A percentile compares a stretch with the other conserved stretches of the same genome.
Conservation (phyloP, 441 rosid species). For the Geranium incanum region DNA sequence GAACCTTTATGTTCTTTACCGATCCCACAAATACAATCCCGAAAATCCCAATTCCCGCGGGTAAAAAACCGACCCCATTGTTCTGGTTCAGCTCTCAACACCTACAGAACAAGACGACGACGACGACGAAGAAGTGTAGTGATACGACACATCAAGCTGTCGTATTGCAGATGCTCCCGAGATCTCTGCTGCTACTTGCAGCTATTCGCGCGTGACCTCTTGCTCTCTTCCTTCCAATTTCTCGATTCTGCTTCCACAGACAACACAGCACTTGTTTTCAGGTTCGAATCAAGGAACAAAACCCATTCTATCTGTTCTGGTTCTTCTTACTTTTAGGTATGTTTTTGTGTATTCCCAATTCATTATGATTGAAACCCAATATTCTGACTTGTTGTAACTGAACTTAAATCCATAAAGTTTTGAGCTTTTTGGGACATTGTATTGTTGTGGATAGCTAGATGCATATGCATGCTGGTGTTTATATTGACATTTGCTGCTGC, state of each 20-base stretch:
- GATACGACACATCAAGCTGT: neutral
- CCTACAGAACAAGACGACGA: neutral
- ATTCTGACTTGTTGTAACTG: neutral
- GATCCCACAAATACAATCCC: neutral
- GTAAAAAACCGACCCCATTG: neutral
- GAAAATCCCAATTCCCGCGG: constrained; percentile 8
- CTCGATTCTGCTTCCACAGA: constrained; percentile 13
- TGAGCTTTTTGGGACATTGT: neutral
- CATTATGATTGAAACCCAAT: neutral
- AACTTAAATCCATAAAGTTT: neutral
- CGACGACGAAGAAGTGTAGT: neutral
- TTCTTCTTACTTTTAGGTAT: neutral
- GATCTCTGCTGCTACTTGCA: constrained; percentile 1
- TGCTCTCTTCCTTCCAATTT: constrained; percentile 14
- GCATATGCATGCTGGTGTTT: neutral
- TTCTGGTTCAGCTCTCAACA: neutral
- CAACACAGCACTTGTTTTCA: constrained; percentile 14
- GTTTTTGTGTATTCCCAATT: neutral
- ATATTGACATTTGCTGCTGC: constrained; percentile 13
- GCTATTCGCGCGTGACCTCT: constrained; percentile 26
- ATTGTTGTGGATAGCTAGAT: neutral
- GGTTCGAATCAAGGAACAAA: constrained; percentile 20
- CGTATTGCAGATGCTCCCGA: neutral
- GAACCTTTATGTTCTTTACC: neutral
- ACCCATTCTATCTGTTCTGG: neutral